Evolutionary conservation across 306 rosid genomes (phyloP).

Genomic region (Casuarina cunninghamiana): DNA sequence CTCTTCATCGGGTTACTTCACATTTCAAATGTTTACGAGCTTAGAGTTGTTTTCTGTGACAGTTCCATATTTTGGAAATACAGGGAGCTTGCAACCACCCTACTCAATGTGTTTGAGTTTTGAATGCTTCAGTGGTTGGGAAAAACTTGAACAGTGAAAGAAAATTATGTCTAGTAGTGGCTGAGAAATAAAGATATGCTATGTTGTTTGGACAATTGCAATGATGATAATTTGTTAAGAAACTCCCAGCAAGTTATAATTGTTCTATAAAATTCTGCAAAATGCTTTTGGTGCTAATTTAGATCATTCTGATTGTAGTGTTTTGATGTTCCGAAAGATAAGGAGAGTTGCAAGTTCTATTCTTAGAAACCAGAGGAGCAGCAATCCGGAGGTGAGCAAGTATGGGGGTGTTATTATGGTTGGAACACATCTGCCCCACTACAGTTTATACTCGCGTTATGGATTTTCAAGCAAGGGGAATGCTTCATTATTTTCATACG

Average conservation of each 20-base stretch:
- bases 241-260: constrained; percentile 1
- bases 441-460: constrained; percentile 44
- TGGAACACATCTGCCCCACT: constrained; percentile 50
- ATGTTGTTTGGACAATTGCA: not conserved
- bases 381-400: constrained; percentile 41
- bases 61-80: not conserved
- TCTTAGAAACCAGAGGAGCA: constrained; percentile 38
- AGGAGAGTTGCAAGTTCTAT: constrained; percentile 46
- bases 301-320: constrained; percentile 53
- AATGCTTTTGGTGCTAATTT: constrained; percentile 13
- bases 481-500: constrained; percentile 40
- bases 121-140: not conserved
- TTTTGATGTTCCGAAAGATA: constrained; percentile 61
- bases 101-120: not conserved
- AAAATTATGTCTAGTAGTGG: not conserved
- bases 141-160: not conserved
- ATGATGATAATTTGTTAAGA: not conserved
- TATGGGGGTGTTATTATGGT: constrained; percentile 47
- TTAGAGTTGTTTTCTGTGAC: not conserved
- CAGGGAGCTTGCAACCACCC: not conserved
- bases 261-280: constrained; percentile 10
- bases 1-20: not conserved
- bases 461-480: constrained; percentile 41
- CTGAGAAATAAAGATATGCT: constrained; percentile 20
- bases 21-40: not conserved